Base-by-base conservation (phyloP, 2,329 filamentous ascomycete genomes). In the Mycosphaerella arachidis region DNA sequence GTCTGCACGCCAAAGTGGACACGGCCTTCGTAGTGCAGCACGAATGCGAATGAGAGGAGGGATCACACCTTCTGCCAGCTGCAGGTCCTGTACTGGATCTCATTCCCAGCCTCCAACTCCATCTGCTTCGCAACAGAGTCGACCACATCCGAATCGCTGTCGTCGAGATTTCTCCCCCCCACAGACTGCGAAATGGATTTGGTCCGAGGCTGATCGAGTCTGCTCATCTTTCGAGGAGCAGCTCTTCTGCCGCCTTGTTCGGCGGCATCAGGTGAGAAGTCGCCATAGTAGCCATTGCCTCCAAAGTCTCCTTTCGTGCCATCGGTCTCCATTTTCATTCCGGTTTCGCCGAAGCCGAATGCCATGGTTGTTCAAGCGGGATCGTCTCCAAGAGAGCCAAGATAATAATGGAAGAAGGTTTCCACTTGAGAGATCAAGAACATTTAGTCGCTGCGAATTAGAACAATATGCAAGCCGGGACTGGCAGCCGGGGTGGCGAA, bases 21-120 rank as follows among this genome's bases (percentile, higher is more conserved):
- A 12, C 12, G 31, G 31, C 12, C 12, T 12, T 12, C 8, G 5
- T 35, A 12, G 31, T 35, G 13, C 16, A 20, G 46, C 46, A 12
- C 50, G 12, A 35, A 43, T 24, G 24, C 40, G 40, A 43, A 43
- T n/a, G 40, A 45, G n/a, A 45, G 57, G 46, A 52, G 33, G 29
- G 46, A 57, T 58, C 68, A 67, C 58, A 87, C 86, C 82, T 96
- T 96, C 71, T 90, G 88, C 92, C 92, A 97, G 67, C 88, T 92
- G 77, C 92, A 97, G 43, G 92, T 96, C 62, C 92, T 84, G 74
- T 97, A 97, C 77, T 96, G 87, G 75, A 97, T 96, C 10, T 86
- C 85, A 74, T 89, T 87, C 55, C 85, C 86, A 30, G 86, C 82
- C 74, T 96, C 92, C 63, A 89, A 73, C 56, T 87, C 90, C 64